Evolutionary conservation across 768 basidiomycete species (phyloP).

Genomic region (Podaxis rugospora): DNA sequence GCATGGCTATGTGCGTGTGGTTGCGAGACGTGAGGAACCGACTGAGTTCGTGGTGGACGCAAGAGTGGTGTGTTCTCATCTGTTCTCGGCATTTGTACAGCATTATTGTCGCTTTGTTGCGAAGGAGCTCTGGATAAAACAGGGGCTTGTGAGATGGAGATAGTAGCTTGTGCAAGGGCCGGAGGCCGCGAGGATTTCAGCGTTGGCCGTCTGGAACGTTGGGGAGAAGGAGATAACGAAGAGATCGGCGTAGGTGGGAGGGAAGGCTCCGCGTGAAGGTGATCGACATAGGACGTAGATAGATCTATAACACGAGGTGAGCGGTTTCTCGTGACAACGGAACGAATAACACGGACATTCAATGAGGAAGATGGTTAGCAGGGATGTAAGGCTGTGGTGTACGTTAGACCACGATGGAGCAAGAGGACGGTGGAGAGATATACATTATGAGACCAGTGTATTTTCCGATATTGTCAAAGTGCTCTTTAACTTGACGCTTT

Average conservation of each 20-base stretch:
- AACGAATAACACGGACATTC: slow-evolving; percentile 55
- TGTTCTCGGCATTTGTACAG: not conserved
- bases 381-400: slow-evolving; percentile 47
- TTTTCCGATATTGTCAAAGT: slow-evolving; percentile 45
- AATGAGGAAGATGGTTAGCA: slow-evolving; percentile 70
- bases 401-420: slow-evolving; percentile 2
- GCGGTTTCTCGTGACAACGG: not conserved
- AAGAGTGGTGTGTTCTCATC: slow-evolving; percentile 9
- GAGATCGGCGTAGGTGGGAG: slow-evolving; percentile 34
- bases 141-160: not conserved
- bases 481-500: slow-evolving; percentile 37
- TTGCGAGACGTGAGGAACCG: not conserved
- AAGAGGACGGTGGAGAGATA: slow-evolving; percentile 22
- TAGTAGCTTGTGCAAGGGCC: not conserved
- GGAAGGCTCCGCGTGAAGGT: slow-evolving; percentile 60
- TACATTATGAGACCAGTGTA: slow-evolving; percentile 75
- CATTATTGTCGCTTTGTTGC: not conserved
- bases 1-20: slow-evolving; percentile 4
- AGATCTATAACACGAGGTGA: slow-evolving; percentile 40
- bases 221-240: slow-evolving; percentile 21
- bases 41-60: not conserved
- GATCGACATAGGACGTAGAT: slow-evolving; percentile 73
- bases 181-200: slow-evolving; percentile 1
- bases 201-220: slow-evolving; percentile 12
- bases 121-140: slow-evolving; percentile 11